phyloP scores from a whole-genome alignment of 169 alveolate genomes.

The Plasmodium vivax region DNA sequence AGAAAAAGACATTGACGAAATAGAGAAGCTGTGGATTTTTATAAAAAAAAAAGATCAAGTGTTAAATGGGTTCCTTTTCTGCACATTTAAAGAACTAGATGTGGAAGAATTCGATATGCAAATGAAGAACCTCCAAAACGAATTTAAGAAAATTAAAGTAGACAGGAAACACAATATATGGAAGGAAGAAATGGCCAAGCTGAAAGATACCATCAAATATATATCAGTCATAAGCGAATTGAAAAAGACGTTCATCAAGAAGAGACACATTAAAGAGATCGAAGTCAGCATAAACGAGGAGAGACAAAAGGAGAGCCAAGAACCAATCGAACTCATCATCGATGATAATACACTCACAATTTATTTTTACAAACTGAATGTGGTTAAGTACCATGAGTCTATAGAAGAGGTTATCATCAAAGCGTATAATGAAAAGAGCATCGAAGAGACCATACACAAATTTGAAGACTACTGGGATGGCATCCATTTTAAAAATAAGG shows the following conservation, averaged over 20 bases:
- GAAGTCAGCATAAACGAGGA: slow-evolving; percentile 60
- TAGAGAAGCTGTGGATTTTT: slow-evolving; percentile 56
- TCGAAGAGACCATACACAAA: slow-evolving; percentile 53
- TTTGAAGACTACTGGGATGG: slow-evolving; percentile 57
- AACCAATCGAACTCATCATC: slow-evolving; percentile 19
- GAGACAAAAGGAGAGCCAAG: slow-evolving; percentile 35
- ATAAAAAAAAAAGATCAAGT: slow-evolving; percentile 66
- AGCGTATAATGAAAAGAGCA: slow-evolving; percentile 58
- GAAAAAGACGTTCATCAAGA: slow-evolving; percentile 39
- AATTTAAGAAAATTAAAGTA: slow-evolving; percentile 55
- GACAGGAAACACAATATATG: slow-evolving; percentile 63
- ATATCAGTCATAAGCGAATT: slow-evolving; percentile 54
- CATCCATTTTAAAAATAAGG: slow-evolving; percentile 34
- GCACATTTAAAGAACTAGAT: slow-evolving; percentile 40
- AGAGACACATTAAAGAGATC: slow-evolving; percentile 68
- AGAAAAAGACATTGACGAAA: slow-evolving; percentile 41
- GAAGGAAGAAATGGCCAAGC: slow-evolving; percentile 53
- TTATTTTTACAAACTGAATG: slow-evolving; percentile 54
- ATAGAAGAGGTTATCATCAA: slow-evolving; percentile 60
- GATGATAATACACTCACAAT: slow-evolving; percentile 54
- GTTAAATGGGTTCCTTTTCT: slow-evolving; percentile 30
- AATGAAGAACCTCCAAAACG: slow-evolving; percentile 48
- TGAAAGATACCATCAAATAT: slow-evolving; percentile 43
- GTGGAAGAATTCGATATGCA: slow-evolving; percentile 62
- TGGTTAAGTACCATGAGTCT: slow-evolving; percentile 53